Conservation (phyloP, 306 rosid species). For the Corylus heterophylla region DNA sequence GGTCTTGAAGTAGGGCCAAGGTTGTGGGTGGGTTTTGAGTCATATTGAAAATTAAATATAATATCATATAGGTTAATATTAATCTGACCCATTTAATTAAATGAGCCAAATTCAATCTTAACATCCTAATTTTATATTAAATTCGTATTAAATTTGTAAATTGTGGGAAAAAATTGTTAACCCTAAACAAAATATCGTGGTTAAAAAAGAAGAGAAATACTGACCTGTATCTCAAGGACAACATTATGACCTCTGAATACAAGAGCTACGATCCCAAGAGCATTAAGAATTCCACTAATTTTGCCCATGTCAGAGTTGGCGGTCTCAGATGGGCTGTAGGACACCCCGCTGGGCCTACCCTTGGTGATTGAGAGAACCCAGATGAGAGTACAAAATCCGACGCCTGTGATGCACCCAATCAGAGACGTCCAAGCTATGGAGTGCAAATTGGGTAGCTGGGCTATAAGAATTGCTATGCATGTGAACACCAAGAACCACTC, state of each 20-base stretch:
- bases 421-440: slow-evolving; percentile 55
- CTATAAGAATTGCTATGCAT: slow-evolving; percentile 46
- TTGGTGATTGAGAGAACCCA: slow-evolving; percentile 55
- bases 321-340: slow-evolving; percentile 17
- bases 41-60: no score
- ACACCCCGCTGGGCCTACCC: slow-evolving; percentile 36
- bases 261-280: slow-evolving; percentile 54
- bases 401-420: slow-evolving; percentile 39
- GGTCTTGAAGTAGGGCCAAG: not conserved
- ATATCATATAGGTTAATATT: no score
- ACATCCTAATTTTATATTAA: no score
- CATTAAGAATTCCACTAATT: slow-evolving; percentile 32
- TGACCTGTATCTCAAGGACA: slow-evolving; percentile 77
- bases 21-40: no score
- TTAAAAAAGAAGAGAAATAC: not conserved
- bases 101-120: no score
- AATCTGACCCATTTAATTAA: no score
- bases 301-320: slow-evolving; percentile 8
- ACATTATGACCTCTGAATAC: slow-evolving; percentile 72
- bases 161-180: no score
- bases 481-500: slow-evolving; percentile 63
- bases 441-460: slow-evolving; percentile 64
- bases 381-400: slow-evolving; percentile 43
- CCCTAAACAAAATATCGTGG: no score
- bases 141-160: no score